phyloP scores from a whole-genome alignment of 2,329 filamentous ascomycete genomes.

The Alternaria rosae region DNA sequence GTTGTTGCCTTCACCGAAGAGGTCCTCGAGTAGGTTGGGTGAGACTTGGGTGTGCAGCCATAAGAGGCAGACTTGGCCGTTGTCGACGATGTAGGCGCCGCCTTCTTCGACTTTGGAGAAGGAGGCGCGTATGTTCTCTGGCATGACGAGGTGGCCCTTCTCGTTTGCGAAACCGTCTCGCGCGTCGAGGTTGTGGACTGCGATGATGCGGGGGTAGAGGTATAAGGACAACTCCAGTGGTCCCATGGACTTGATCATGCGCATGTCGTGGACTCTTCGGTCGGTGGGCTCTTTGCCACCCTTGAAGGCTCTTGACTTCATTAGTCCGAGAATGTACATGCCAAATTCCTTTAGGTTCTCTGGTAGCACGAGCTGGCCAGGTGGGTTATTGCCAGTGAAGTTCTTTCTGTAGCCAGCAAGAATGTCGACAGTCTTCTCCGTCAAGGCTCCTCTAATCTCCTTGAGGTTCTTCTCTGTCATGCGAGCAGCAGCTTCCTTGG shows the following conservation, averaged over 20 bases:
- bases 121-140: slow-evolving; percentile 78
- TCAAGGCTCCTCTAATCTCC: slow-evolving; percentile 82
- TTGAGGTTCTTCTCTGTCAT: slow-evolving; percentile 79
- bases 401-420: slow-evolving; percentile 92
- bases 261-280: slow-evolving; percentile 87
- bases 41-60: slow-evolving; percentile 95
- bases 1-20: slow-evolving; percentile 80
- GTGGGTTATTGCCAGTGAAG: slow-evolving; percentile 84
- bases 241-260: slow-evolving; percentile 88
- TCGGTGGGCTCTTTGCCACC: slow-evolving; percentile 89
- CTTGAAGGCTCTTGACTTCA: slow-evolving; percentile 94
- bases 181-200: slow-evolving; percentile 86
- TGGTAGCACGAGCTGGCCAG: slow-evolving; percentile 91
- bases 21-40: slow-evolving; percentile 86
- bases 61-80: slow-evolving; percentile 87
- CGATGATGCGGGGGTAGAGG: slow-evolving; percentile 92
- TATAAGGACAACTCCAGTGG: slow-evolving; percentile 86
- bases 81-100: slow-evolving; percentile 93
- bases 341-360: slow-evolving; percentile 95
- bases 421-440: slow-evolving; percentile 92
- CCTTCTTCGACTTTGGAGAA: slow-evolving; percentile 91
- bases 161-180: slow-evolving; percentile 94
- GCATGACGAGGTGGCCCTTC: slow-evolving; percentile 86
- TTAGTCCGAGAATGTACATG: slow-evolving; percentile 91
- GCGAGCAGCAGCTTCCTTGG: slow-evolving; percentile 92